Conservation (phyloP, 345 rosid species). For the Gossypium australe region DNA sequence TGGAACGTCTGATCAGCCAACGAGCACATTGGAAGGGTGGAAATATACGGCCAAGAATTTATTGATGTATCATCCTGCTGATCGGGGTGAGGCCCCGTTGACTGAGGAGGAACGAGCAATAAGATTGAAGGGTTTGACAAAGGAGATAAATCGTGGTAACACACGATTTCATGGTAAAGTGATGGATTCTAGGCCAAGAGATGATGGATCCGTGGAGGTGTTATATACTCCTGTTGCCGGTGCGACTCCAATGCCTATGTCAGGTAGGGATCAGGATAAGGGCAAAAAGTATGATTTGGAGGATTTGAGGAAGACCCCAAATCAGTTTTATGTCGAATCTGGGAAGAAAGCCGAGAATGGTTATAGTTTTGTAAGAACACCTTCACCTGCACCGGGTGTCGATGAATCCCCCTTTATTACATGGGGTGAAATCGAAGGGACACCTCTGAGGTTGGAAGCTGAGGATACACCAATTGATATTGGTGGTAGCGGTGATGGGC, state of each 20-base stretch:
- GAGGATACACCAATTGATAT: slow-evolving; percentile 92
- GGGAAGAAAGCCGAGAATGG: slow-evolving; percentile 80
- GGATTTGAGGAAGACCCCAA: slow-evolving; percentile 83
- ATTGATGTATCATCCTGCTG: slow-evolving; percentile 92
- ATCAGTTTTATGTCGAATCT: slow-evolving; percentile 64
- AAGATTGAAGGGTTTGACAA: slow-evolving; percentile 65
- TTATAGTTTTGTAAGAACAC: slow-evolving; percentile 82
- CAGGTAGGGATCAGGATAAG: slow-evolving; percentile 64
- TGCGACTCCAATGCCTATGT: slow-evolving; percentile 59
- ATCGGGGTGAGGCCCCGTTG: slow-evolving; percentile 77
- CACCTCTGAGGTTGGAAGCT: slow-evolving; percentile 76
- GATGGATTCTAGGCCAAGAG: slow-evolving; percentile 77
- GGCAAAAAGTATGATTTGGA: slow-evolving; percentile 81
- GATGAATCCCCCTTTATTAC: slow-evolving; percentile 92
- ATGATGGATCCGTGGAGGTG: slow-evolving; percentile 75
- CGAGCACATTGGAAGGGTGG: slow-evolving; percentile 84
- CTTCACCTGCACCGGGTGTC: slow-evolving; percentile 90
- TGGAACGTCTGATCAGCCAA: slow-evolving; percentile 92
- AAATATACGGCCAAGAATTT: slow-evolving; percentile 82
- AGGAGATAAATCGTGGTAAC: slow-evolving; percentile 60
- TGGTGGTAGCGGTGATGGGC: slow-evolving; percentile 81
- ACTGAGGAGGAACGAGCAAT: slow-evolving; percentile 68
- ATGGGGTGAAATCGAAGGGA: slow-evolving; percentile 99
- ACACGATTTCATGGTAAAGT: slow-evolving; percentile 88
- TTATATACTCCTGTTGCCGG: slow-evolving; percentile 79